Base-by-base conservation (phyloP, 345 rosid genomes). In the Sisymbrium irio region DNA sequence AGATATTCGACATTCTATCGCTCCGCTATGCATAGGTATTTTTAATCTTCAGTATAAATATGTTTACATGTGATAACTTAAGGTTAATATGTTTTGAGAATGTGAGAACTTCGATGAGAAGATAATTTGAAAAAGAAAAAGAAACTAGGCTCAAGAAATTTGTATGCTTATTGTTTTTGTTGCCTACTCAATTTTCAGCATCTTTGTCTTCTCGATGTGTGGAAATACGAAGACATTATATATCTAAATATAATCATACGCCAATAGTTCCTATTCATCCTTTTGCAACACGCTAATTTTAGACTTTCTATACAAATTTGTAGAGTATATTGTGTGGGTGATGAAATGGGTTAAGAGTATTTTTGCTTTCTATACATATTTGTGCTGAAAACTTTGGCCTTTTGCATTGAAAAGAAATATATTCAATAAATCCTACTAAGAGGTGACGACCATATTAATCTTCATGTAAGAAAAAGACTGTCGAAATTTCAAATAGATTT, bases 21-120 rank as follows among this genome's bases (percentile, higher is more conserved):
- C 56, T 20, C 11, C 30, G 32, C 56, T n/a, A 20, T 50, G 55
- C 55, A 50, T 22, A 49, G 10, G 4, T 22, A 22, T 49, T 42
- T 55, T 51, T 51, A 22, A 3, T 27, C 20, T 17, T 20, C 33
- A 4, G 30, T 50, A 63, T 61, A 36, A 57, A 17, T 42, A 20
- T 22, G 9, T n/a, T 44, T 55, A 12, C 4, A 33, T 20, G 50
- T 6, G 27, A 27, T 35, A 63, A 14, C 36, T 45, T 56, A 18
- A 27, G 9, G 8, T 15, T 35, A 39, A 19, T 32, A 14, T 67
- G 63, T 74, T 74, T 47, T 56, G 68, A 72, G 86, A 81, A 85
- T 84, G 87, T 84, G 83, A 79, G 85, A 78, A 82, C 67, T 79
- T 82, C 87, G 76, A 80, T 71, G 82, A 69, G 27, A 9, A 65